Base-by-base conservation (phyloP, 805 yeast species). In the Lipomyces sp. region DNA sequence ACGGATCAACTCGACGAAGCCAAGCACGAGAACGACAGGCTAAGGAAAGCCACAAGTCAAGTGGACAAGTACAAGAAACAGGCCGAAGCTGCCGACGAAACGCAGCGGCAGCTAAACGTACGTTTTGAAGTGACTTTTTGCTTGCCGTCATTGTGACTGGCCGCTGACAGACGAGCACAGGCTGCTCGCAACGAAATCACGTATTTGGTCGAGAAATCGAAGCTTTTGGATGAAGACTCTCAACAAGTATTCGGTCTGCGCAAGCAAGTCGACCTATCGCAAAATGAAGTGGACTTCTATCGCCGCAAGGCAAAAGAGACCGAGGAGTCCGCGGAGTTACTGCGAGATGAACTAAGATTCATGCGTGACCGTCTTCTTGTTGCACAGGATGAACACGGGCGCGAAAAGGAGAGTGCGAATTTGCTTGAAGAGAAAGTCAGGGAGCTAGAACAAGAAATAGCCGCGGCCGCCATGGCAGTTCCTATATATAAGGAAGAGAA, bases 241-340 rank as follows among this genome's bases (percentile, higher is more conserved):
- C 56, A 51, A 22, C 48, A 54, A 29, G 49, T 54, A 10, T 54
- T 51, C 24, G 56, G 58, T 3, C 38, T 54, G 28, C 52, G 58
- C 5, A 47, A 48, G 33, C 56, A 51, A 22, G 53, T 47, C 29
- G 58, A 54, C 14, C 40, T 54, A 5, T 23, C 44, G 11, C 58
- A 47, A 44, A 38, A 44, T 28, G 58, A 54, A 31, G 16, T 21
- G 4, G 58, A 54, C 5, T 54, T 47, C 28, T 47, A 35, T 39
- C 41, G 53, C 16, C 44, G 46, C 28, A 54, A 54, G 36, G 39
- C 45, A n/a, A 38, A 24, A 18, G 53, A 47, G 18, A 23, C 48
- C 4, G 57, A 54, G 6, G 26, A 13, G 3, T 26, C 44, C 1
- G 38, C 47, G 6, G 55, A 42, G 11, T 31, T 26, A 13, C 22